Base-by-base conservation (phyloP, 495 filamentous ascomycete genomes). In the Elaphomyces granulatus region DNA sequence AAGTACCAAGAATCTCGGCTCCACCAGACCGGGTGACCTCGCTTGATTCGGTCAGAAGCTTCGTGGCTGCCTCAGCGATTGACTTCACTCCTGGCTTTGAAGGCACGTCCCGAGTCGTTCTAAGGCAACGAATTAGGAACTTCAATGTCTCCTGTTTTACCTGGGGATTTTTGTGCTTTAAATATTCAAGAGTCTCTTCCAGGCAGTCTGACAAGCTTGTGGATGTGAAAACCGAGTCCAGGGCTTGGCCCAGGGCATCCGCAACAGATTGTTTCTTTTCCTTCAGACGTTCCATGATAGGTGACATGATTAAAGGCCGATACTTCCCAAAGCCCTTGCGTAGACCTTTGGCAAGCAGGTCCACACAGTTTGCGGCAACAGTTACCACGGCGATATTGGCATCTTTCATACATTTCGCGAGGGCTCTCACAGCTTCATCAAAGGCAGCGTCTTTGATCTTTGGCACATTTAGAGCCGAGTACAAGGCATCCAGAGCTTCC, bases 361-460 rank as follows among this genome's bases (percentile, higher is more conserved):
- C 88, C 28, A 94, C 79, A 56, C 90, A 95, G 53, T 95, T 90
- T 14, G 87, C 88, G 8, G 92, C 90, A 34, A 86, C 78, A 1
- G 83, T 88, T 20, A 93, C 92, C 32, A 96, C 90, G 6, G 83
- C 83, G 50, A 99, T 79, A 51, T 99, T 99, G 36, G 92, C 90
- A 53, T 99, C 92, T 56, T 96, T 96, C 88, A 96, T 96, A 49
- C 74, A 83, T 55, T 95, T 96, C 19, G 90, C 90, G 33, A 96
- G 63, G 3, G 70, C 73, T 33, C 78, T 72, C 32, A 82, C 74
- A 50, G 94, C 76, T 45, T 96, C 87, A 56, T 79, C 73, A 46
- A 81, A 99, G 31, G 79, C 80, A 2, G 74, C 87, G 42, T 96
- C 90, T 58, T 93, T 87, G 54, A 99, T 94, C 39, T 80, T 74